phyloP scores from a whole-genome alignment of 2,329 filamentous ascomycete species.

The Ramularia collo-cygni region DNA sequence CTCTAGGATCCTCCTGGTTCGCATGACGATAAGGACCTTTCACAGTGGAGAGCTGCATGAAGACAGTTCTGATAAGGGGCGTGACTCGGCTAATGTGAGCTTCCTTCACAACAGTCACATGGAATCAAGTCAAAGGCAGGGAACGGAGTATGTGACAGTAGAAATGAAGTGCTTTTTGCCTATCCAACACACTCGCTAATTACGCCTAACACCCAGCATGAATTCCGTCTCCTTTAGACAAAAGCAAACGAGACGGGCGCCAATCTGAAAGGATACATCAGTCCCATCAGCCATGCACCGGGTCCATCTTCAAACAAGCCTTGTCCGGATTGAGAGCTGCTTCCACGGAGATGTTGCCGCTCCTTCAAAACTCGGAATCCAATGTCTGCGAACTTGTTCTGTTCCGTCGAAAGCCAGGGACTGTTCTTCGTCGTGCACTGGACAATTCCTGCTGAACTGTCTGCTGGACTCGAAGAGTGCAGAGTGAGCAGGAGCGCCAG shows the following conservation, averaged over 20 bases:
- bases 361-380: neutral
- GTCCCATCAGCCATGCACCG: conserved; percentile 4
- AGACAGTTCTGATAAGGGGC: too few species aligned
- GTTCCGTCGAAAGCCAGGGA: conserved; percentile 1
- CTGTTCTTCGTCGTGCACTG: conserved; percentile 6
- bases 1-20: too few species aligned
- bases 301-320: neutral
- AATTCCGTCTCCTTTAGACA: neutral
- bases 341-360: neutral
- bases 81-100: too few species aligned
- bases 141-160: too few species aligned
- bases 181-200: too few species aligned
- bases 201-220: neutral
- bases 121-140: too few species aligned
- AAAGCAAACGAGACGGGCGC: conserved; percentile 1
- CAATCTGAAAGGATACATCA: conserved; percentile 7
- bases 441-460: conserved; percentile 2
- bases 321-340: neutral
- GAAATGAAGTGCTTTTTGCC: too few species aligned
- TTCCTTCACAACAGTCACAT: too few species aligned
- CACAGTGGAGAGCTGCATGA: too few species aligned
- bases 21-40: too few species aligned
- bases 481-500: neutral
- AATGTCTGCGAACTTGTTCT: neutral
- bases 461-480: neutral